phyloP scores from a whole-genome alignment of 225 moss, liverwort and hornwort species.

The Takakia lepidozioides region DNA sequence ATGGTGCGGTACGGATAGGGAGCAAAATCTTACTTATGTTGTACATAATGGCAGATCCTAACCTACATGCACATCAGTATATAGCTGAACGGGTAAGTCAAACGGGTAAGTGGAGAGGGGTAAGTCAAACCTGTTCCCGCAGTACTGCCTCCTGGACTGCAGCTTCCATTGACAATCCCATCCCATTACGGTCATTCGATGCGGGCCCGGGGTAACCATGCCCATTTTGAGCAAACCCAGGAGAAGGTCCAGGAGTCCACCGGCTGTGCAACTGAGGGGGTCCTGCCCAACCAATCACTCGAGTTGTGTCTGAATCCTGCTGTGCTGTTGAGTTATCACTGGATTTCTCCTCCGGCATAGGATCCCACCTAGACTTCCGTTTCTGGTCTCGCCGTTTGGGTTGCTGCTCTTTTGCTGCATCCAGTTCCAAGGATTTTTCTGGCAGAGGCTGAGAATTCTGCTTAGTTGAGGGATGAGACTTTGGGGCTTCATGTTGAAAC shows the following conservation, averaged over 20 bases:
- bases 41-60: no score
- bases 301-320: slow-evolving; percentile 20
- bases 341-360: slow-evolving; percentile 59
- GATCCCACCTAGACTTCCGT: slow-evolving; percentile 97
- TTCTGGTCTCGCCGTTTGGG: slow-evolving; percentile 67
- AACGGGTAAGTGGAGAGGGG: no score
- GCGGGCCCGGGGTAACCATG: slow-evolving; percentile 19
- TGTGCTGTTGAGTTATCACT: slow-evolving; percentile 20
- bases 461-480: slow-evolving; percentile 30
- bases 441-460: slow-evolving; percentile 31
- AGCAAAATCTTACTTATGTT: no score
- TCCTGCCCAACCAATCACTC: slow-evolving; percentile 34
- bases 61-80: no score
- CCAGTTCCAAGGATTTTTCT: slow-evolving; percentile 47
- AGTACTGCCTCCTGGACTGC: slow-evolving; percentile 91
- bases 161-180: slow-evolving; percentile 54
- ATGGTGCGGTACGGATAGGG: neutral
- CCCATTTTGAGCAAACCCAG: slow-evolving; percentile 54
- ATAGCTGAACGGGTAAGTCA: no score
- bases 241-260: slow-evolving; percentile 54
- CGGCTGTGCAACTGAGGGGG: slow-evolving; percentile 33
- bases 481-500: slow-evolving; percentile 49
- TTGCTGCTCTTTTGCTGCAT: slow-evolving; percentile 55
- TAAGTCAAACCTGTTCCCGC: slow-evolving; percentile 72
- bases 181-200: slow-evolving; percentile 34